Percentiles rank a stretch among this genome's conserved stretches.
These are phyloP conservation scores for Geotrichum candidum DNA, from an alignment of 1,139 yeast genomes.

Conservation along the genomic window DNA sequence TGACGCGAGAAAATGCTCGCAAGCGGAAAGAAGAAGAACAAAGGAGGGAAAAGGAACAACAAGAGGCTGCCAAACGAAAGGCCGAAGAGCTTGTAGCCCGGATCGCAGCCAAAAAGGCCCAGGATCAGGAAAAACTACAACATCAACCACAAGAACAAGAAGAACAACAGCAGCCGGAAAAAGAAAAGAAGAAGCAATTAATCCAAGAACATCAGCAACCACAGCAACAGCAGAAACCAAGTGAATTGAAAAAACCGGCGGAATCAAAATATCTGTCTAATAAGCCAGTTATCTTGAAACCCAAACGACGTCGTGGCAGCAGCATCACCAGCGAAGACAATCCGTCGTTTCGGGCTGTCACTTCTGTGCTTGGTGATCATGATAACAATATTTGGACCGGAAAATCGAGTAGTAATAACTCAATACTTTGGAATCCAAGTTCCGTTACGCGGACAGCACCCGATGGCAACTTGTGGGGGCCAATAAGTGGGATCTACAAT, in stretches of 20 bases:
- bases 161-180: not conserved
- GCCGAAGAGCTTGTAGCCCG: slow-evolving; percentile 25
- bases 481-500: slow-evolving; percentile 4
- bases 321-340: slow-evolving; percentile 4
- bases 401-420: not conserved
- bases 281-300: slow-evolving; percentile 1
- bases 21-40: slow-evolving; percentile 33
- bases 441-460: slow-evolving; percentile 5
- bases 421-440: not conserved
- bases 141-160: not conserved
- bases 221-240: not conserved
- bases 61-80: slow-evolving; percentile 28
- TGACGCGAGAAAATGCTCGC: slow-evolving; percentile 17
- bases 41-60: slow-evolving; percentile 29
- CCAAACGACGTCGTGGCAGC: slow-evolving; percentile 1
- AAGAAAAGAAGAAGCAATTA: not conserved
- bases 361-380: slow-evolving; percentile 4
- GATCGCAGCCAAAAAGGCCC: slow-evolving; percentile 5
- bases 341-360: not conserved
- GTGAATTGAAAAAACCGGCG: not conserved
- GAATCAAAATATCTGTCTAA: not conserved
- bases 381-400: not conserved
- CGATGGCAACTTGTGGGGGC: slow-evolving; percentile 4
- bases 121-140: not conserved
- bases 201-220: not conserved